Base-by-base conservation (phyloP, 2,329 filamentous ascomycete genomes). In the Pseudocercospora fijiensis region DNA sequence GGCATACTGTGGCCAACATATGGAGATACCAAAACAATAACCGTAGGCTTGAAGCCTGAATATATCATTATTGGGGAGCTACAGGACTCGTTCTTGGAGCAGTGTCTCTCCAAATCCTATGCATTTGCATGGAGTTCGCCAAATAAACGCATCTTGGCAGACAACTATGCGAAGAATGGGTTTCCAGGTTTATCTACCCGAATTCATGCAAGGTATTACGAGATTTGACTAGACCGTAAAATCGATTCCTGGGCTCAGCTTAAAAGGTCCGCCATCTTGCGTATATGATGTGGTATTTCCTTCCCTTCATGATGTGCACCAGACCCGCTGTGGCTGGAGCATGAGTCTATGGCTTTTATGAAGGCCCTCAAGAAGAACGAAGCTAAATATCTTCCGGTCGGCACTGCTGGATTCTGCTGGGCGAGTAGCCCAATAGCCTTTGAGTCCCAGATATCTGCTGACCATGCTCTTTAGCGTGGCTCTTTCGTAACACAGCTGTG, bases 91-190 rank as follows among this genome's bases (percentile, higher is more conserved):
- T 16, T 33, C 16, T n/a, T n/a, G n/a, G n/a, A n/a, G n/a, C n/a
- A n/a, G n/a, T n/a, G n/a, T n/a, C n/a, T n/a, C n/a, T n/a, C n/a
- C n/a, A n/a, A n/a, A n/a, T n/a, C n/a, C n/a, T n/a, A 78, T 64
- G 73, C 76, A 7, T 78, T 78, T 60, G 77, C 76, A 18, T 75
- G 72, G 70, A 66, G 65, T 2, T 65, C 77, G 13, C 71, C 73
- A 11, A 78, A 78, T 69, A 76, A 72, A 41, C 68, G 74, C 13
- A 74, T 78, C 18, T 70, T 79, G 7, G 75, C 75, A 9, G 77
- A 79, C 58, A 70, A 71, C 8, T 77, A 75, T 58, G 76, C 76
- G 1, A 70, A 71, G 57, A 71, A 73, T 51, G 74, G 74, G 28
- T 65, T 62, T 22, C 64, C 64, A 62, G 22, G 73, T 75, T 28